These are phyloP conservation scores for Wallacemonas rigidus DNA, from an alignment of 208 protist genomes.

Conservation along the genomic window DNA sequence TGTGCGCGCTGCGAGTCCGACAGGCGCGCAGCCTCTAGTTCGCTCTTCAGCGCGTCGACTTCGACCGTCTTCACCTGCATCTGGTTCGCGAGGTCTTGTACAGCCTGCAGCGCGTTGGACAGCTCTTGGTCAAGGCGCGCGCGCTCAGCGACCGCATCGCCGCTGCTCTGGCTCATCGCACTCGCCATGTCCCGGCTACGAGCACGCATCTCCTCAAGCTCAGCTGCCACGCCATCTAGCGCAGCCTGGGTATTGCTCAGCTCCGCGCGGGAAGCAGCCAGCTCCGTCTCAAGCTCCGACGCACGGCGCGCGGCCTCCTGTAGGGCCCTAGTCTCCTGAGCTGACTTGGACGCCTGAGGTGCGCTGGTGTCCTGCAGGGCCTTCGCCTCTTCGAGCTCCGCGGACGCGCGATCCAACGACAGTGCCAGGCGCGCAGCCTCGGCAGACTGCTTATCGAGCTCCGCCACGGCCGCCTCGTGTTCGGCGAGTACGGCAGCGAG, in stretches of 20 bases:
- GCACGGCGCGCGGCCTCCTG: slow-evolving; percentile 13
- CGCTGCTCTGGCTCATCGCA: slow-evolving; percentile 6
- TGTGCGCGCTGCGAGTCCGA: slow-evolving; percentile 3
- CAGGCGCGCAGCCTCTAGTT: slow-evolving; percentile 23
- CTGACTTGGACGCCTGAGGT: not conserved
- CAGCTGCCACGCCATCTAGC: slow-evolving; percentile 2
- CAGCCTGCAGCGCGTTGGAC: slow-evolving; percentile 6
- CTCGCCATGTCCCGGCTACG: not conserved
- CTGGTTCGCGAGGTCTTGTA: slow-evolving; percentile 9
- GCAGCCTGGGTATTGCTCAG: slow-evolving; percentile 1
- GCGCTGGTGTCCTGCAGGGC: not conserved
- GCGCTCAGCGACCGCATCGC: not conserved
- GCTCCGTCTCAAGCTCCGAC: slow-evolving; percentile 25
- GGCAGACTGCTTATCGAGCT: not conserved
- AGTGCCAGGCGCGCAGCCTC: not conserved
- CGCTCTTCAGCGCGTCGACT: slow-evolving; percentile 5
- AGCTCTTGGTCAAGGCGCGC: slow-evolving; percentile 17
- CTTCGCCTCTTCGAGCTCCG: too few relatives aligned
- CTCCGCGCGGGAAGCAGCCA: not conserved
- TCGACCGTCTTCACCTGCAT: slow-evolving; percentile 4
- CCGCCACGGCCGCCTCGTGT: slow-evolving; percentile 4
- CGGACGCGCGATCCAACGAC: not conserved
- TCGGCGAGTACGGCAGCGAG: not conserved
- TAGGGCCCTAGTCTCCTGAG: slow-evolving; percentile 17
- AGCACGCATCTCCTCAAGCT: slow-evolving; percentile 11